phyloP scores from a whole-genome alignment of 306 rosid species.

The Casuarina glauca region DNA sequence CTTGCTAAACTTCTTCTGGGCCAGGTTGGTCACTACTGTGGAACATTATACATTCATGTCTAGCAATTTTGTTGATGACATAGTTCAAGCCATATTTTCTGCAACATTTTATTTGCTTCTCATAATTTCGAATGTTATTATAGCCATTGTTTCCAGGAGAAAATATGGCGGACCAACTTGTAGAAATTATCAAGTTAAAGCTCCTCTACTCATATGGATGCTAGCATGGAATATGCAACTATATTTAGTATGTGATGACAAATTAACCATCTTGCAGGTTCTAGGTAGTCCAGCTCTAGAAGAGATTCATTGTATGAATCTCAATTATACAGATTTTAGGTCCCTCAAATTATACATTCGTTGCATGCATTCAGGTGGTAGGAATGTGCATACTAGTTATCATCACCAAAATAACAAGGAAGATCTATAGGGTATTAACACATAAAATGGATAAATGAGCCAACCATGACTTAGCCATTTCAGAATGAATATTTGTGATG shows the following conservation, averaged over 20 bases:
- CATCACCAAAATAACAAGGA: too few relatives aligned
- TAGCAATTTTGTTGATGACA: too few relatives aligned
- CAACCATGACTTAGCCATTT: too few relatives aligned
- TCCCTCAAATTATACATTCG: too few relatives aligned
- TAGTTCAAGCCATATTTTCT: too few relatives aligned
- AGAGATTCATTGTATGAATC: constrained; percentile 98
- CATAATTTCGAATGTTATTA: constrained; percentile 35
- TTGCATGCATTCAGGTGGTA: too few relatives aligned
- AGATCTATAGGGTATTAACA: too few relatives aligned
- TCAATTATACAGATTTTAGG: constrained; percentile 38
- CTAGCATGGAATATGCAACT: constrained; percentile 18
- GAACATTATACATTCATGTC: too few relatives aligned
- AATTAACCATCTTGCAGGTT: constrained; percentile 53
- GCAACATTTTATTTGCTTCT: too few relatives aligned
- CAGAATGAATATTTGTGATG: too few relatives aligned
- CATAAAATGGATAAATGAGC: too few relatives aligned
- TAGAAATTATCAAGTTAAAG: constrained; percentile 89
- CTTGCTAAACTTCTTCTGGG: constrained; percentile 97
- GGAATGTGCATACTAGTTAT: too few relatives aligned
- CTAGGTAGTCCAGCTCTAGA: constrained; percentile 98
- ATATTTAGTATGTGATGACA: constrained; percentile 16
- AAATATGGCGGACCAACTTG: constrained; percentile 94
- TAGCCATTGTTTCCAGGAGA: constrained; percentile 97
- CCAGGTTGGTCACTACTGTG: constrained; percentile 39
- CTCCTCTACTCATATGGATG: constrained; percentile 23